phyloP scores from a whole-genome alignment of 2,329 filamentous ascomycete genomes.

The Scytalidium lignicola region DNA sequence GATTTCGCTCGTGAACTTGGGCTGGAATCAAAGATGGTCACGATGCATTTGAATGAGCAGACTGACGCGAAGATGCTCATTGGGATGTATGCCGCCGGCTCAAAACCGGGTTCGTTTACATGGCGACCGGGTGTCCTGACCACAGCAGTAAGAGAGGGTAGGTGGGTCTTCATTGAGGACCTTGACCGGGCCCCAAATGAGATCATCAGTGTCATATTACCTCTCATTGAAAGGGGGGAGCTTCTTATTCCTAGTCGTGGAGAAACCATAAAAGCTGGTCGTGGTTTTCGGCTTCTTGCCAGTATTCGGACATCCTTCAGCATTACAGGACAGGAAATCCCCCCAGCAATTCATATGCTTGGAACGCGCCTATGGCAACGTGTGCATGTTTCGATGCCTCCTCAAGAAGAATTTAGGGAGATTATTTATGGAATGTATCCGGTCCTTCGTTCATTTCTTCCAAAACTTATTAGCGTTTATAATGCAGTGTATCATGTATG shows the following conservation, averaged over 20 bases:
- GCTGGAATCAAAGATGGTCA: constrained; percentile 79
- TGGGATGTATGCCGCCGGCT: constrained; percentile 87
- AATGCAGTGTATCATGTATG: constrained; percentile 44
- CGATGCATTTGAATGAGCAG: constrained; percentile 94
- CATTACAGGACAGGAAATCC: constrained; percentile 59
- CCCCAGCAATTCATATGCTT: constrained; percentile 65
- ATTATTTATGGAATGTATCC: constrained; percentile 71
- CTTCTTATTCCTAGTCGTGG: constrained; percentile 84
- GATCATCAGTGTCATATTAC: constrained; percentile 86
- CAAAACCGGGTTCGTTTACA: constrained; percentile 80
- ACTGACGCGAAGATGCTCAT: constrained; percentile 96
- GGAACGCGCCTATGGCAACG: constrained; percentile 82
- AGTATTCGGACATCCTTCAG: constrained; percentile 77
- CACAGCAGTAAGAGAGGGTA: constrained; percentile 85
- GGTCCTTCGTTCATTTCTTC: constrained; percentile 56
- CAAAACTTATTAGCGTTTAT: constrained; percentile 56
- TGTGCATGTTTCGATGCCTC: constrained; percentile 63
- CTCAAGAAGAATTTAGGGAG: constrained; percentile 64
- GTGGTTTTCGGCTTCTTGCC: constrained; percentile 85
- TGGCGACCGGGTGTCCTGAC: constrained; percentile 93
- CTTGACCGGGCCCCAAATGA: constrained; percentile 92
- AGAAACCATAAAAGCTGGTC: constrained; percentile 75
- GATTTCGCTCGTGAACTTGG: constrained; percentile 77
- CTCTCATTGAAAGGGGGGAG: constrained; percentile 88
- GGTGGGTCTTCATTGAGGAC: constrained; percentile 97